A percentile compares a stretch with the other conserved stretches of the same genome.
Conservation (phyloP, 495 filamentous ascomycete species). For the Daldinia decipiens region DNA sequence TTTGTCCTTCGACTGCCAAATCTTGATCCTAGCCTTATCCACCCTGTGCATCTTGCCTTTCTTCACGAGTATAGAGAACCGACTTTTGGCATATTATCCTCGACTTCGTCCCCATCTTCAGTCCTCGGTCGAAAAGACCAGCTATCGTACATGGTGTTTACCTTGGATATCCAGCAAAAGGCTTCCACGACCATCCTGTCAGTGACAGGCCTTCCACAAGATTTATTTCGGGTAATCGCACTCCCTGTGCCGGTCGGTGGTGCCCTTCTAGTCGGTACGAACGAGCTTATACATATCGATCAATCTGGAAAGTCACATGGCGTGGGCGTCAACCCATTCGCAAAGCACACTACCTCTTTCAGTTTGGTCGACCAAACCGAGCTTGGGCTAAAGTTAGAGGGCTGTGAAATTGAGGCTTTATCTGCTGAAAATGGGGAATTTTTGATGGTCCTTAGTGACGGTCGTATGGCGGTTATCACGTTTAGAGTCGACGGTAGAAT, state of each 20-base stretch:
- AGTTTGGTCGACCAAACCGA: conserved; percentile 84
- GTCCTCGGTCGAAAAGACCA: conserved; percentile 86
- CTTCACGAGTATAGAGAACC: conserved; percentile 97
- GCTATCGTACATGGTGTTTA: conserved; percentile 91
- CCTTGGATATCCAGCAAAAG: conserved; percentile 90
- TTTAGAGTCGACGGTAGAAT: conserved; percentile 94
- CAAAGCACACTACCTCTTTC: conserved; percentile 80
- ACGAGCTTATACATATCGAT: conserved; percentile 94
- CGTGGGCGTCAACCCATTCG: conserved; percentile 92
- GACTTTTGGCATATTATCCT: conserved; percentile 93
- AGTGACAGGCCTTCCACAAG: conserved; percentile 84
- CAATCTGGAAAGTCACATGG: conserved; percentile 94
- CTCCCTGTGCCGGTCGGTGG: conserved; percentile 89
- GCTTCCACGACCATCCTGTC: conserved; percentile 94
- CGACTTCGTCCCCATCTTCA: conserved; percentile 72
- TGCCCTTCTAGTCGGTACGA: conserved; percentile 83
- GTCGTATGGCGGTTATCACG: conserved; percentile 76
- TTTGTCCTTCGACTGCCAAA: conserved; percentile 88
- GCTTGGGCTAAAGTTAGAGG: conserved; percentile 81
- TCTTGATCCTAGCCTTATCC: conserved; percentile 84
- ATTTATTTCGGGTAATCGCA: conserved; percentile 84
- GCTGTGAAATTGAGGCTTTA: conserved; percentile 80
- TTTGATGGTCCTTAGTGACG: conserved; percentile 82
- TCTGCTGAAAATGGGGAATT: conserved; percentile 80
- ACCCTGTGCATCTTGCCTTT: conserved; percentile 92